These are phyloP conservation scores for Syzygium aqueum DNA, from an alignment of 345 rosid species.

Conservation along the genomic window DNA sequence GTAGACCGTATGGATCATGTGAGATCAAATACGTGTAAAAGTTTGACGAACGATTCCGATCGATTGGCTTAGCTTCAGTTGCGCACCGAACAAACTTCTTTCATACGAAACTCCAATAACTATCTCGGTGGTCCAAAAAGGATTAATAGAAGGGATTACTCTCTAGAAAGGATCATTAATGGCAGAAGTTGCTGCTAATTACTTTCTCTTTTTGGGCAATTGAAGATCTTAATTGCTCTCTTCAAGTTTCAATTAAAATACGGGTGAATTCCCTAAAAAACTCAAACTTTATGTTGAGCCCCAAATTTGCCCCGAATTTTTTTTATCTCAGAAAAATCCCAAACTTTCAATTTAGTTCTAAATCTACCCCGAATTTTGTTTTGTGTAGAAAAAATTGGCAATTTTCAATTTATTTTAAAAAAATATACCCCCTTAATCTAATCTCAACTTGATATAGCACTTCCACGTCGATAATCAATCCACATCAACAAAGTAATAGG, in stretches of 20 bases:
- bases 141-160: neutral
- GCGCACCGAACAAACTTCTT: neutral
- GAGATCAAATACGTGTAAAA: neutral
- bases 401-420: too few species aligned
- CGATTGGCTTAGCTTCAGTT: neutral
- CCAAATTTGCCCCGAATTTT: too few species aligned
- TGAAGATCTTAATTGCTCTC: neutral
- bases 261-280: too few species aligned
- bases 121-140: neutral
- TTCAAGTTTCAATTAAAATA: neutral
- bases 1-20: fast-evolving
- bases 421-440: too few species aligned
- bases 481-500: too few species aligned
- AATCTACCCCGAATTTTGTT: too few species aligned
- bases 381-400: too few species aligned
- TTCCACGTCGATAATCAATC: too few species aligned
- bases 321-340: too few species aligned
- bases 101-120: neutral
- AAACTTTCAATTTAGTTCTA: too few species aligned
- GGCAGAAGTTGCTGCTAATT: neutral
- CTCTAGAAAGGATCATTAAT: neutral
- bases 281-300: too few species aligned
- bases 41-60: neutral
- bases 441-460: too few species aligned
- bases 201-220: neutral